A percentile compares a stretch with the other conserved stretches of the same genome.
Evolutionary conservation across 2,329 filamentous ascomycete genomes (phyloP).

Genomic region (Colletotrichum tropicicola): DNA sequence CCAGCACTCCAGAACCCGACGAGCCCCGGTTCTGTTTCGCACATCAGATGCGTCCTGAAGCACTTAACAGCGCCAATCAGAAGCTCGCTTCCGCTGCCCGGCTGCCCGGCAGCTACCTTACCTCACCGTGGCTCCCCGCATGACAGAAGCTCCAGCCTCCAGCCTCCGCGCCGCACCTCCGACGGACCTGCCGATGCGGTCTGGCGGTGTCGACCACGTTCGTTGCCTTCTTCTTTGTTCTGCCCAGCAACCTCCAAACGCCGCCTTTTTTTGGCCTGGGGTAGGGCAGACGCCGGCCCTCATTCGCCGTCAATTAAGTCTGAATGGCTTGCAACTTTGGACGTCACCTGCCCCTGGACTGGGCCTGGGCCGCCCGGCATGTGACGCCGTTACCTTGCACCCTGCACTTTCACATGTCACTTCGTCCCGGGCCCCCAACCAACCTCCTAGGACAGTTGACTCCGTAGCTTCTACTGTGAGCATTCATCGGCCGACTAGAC

Average conservation of each 20-base stretch:
- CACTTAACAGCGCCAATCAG: slow-evolving; percentile 28
- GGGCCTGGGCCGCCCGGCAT: background rate
- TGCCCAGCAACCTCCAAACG: background rate
- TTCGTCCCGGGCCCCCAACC: background rate
- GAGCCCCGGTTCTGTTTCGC: slow-evolving; percentile 15
- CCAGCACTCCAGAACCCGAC: background rate
- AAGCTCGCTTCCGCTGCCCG: background rate
- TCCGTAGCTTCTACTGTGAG: background rate
- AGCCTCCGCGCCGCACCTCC: background rate
- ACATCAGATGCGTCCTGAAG: background rate
- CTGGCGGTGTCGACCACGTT: background rate
- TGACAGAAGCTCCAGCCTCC: background rate
- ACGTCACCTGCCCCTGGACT: slow-evolving; percentile 13
- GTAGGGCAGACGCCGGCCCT: background rate
- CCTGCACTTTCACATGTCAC: slow-evolving; percentile 24
- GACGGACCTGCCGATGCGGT: background rate
- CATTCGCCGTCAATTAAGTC: background rate
- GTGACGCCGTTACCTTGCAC: slow-evolving; percentile 12
- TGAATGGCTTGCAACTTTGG: background rate
- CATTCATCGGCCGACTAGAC: too few relatives aligned
- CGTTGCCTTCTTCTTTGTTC: background rate
- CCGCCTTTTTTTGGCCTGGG: background rate
- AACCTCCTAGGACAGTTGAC: too few relatives aligned
- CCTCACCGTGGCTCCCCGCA: background rate
- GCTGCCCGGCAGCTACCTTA: background rate